These are phyloP conservation scores for Berberis thunbergii DNA, from an alignment of 164 flowering plant species.

Conservation along the genomic window DNA sequence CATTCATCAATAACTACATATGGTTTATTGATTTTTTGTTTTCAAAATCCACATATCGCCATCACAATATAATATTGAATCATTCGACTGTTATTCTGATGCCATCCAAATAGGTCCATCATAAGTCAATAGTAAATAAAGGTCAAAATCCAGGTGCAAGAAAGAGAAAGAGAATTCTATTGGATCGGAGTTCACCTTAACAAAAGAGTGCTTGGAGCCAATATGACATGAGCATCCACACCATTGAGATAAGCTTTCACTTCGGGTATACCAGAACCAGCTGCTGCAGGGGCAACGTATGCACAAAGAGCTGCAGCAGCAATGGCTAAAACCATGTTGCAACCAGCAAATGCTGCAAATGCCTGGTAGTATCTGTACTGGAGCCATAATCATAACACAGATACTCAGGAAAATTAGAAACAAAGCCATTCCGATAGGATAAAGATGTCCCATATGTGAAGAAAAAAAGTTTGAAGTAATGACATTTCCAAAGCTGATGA, in stretches of 20 bases:
- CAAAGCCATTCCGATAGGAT: not conserved
- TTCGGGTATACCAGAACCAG: constrained; percentile 91
- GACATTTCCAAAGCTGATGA: too few relatives aligned
- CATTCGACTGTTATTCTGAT: too few relatives aligned
- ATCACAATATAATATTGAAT: too few relatives aligned
- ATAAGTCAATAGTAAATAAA: too few relatives aligned
- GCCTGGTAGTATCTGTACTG: constrained; percentile 61
- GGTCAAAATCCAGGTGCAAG: too few relatives aligned
- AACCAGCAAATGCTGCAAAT: constrained; percentile 48
- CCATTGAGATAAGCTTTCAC: constrained; percentile 95
- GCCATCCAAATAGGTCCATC: too few relatives aligned
- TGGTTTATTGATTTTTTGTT: too few relatives aligned
- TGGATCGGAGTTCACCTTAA: constrained; percentile 44
- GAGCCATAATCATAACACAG: constrained; percentile 14
- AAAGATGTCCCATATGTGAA: not conserved
- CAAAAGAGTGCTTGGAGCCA: constrained; percentile 88
- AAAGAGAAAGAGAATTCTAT: too few relatives aligned
- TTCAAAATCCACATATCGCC: too few relatives aligned
- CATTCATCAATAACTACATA: too few relatives aligned
- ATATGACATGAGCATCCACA: constrained; percentile 74
- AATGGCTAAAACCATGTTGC: constrained; percentile 50
- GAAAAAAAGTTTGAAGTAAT: not conserved
- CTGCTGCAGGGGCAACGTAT: constrained; percentile 90
- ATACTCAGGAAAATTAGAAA: not conserved
- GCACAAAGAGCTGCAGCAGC: constrained; percentile 70